Evolutionary conservation across 106 monocot species (phyloP).

Genomic region (Apostasia ramifera): DNA sequence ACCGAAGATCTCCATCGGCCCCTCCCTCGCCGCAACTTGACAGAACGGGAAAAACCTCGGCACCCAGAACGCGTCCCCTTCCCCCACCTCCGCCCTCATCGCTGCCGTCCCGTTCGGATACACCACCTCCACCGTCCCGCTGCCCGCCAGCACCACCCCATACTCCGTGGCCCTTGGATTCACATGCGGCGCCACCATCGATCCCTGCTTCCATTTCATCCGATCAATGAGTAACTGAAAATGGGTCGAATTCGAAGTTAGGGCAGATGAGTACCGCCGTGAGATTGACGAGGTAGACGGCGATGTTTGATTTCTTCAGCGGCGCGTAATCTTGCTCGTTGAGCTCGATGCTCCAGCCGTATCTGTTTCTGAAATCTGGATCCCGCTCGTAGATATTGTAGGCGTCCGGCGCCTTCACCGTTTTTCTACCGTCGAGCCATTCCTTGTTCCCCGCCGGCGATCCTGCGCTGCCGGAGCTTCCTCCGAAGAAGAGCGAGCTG

Average conservation of each 20-base stretch:
- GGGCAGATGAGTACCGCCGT: constrained; percentile 27
- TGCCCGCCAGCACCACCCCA: constrained; percentile 54
- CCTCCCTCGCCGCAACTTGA: constrained; percentile 60
- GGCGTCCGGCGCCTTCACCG: constrained; percentile 37
- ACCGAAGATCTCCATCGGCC: constrained; percentile 74
- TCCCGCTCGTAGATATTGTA: constrained; percentile 64
- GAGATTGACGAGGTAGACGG: constrained; percentile 69
- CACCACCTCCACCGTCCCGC: constrained; percentile 59
- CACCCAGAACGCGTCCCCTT: constrained; percentile 77
- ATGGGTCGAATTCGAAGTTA: not conserved
- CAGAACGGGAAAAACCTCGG: constrained; percentile 87
- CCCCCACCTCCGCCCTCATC: constrained; percentile 59
- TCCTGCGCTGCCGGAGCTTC: not conserved
- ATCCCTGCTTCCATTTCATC: constrained; percentile 33
- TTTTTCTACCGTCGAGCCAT: not conserved
- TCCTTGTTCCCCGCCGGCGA: not conserved
- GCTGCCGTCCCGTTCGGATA: constrained; percentile 77
- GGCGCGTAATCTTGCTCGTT: constrained; percentile 56
- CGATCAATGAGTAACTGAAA: not conserved
- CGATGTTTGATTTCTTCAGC: constrained; percentile 48
- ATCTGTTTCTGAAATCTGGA: constrained; percentile 55
- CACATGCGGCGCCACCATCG: constrained; percentile 89
- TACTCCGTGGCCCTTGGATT: constrained; percentile 82
- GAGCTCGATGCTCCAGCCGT: constrained; percentile 61
- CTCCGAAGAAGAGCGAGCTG: constrained; percentile 26